These are phyloP conservation scores for Nemania abortiva DNA, from an alignment of 2,329 filamentous ascomycete species.

Conservation along the genomic window DNA sequence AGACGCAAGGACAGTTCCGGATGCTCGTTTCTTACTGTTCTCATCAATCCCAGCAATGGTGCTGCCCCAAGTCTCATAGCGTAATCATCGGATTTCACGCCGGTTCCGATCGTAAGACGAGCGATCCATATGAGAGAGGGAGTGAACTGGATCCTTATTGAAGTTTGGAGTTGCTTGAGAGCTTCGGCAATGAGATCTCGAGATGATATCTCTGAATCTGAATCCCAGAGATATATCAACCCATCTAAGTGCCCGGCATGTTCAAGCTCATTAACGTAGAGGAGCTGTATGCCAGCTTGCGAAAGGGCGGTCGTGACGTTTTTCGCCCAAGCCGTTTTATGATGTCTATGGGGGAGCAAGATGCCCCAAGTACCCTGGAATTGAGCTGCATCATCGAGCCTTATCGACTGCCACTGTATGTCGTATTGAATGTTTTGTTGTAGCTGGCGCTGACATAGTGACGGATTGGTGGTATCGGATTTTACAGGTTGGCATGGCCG, in stretches of 20 bases:
- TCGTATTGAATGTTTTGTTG: conserved; percentile 22
- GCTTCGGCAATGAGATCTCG: conserved; percentile 25
- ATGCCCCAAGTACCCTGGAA: conserved; percentile 36
- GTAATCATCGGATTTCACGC: conserved; percentile 28
- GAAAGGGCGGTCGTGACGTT: conserved; percentile 27
- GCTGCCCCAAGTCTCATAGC: conserved; percentile 40
- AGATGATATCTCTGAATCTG: conserved; percentile 29
- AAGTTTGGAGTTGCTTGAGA: conserved; percentile 45
- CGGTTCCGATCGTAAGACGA: conserved; percentile 42
- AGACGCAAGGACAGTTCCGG: conserved; percentile 47
- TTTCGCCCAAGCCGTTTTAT: conserved; percentile 21
- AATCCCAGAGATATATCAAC: conserved; percentile 46
- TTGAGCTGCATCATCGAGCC: too few species aligned
- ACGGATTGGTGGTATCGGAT: background rate
- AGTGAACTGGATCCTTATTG: conserved; percentile 38
- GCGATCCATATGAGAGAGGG: conserved; percentile 47
- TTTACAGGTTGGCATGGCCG: background rate
- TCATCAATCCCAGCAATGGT: conserved; percentile 49
- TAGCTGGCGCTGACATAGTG: too few species aligned
- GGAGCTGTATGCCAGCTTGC: conserved; percentile 31
- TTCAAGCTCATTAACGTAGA: conserved; percentile 36
- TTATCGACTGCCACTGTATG: conserved; percentile 28
- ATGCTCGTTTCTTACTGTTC: conserved; percentile 48
- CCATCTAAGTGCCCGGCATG: conserved; percentile 44
- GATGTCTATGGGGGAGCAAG: conserved; percentile 25